A percentile compares a stretch with the other conserved stretches of the same genome.
These are phyloP conservation scores for Cyclanthera cordifolia DNA, from an alignment of 306 rosid species.

Conservation along the genomic window DNA sequence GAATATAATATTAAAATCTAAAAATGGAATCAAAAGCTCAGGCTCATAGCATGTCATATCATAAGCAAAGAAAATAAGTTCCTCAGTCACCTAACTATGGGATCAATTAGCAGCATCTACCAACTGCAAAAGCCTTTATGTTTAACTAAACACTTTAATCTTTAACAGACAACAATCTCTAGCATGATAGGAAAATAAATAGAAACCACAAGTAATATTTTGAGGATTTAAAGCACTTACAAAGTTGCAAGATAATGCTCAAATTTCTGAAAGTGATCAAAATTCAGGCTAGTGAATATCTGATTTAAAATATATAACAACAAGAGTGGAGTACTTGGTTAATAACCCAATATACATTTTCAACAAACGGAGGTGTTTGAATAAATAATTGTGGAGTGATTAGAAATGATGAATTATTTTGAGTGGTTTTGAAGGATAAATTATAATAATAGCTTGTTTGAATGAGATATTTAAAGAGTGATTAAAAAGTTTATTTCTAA, in stretches of 20 bases:
- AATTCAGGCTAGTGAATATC: not conserved
- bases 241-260: not conserved
- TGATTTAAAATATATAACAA: not conserved
- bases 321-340: not conserved
- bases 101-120: constrained; percentile 4
- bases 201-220: not conserved
- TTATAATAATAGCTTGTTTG: too few species aligned
- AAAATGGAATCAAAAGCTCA: not conserved
- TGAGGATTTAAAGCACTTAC: not conserved
- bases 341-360: not conserved
- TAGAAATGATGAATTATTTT: too few species aligned
- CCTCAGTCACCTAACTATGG: not conserved
- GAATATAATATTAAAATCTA: not conserved
- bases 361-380: not conserved
- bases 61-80: not conserved
- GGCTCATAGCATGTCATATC: not conserved
- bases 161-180: not conserved
- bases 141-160: not conserved
- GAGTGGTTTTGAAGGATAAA: too few species aligned
- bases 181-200: not conserved
- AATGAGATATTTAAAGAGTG: too few species aligned
- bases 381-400: too few species aligned
- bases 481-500: too few species aligned
- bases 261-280: not conserved
- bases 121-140: not conserved